A percentile compares a stretch with the other conserved stretches of the same genome.
Evolutionary conservation across 2,329 filamentous ascomycete species (phyloP).

Genomic region (Emergomyces orientalis): DNA sequence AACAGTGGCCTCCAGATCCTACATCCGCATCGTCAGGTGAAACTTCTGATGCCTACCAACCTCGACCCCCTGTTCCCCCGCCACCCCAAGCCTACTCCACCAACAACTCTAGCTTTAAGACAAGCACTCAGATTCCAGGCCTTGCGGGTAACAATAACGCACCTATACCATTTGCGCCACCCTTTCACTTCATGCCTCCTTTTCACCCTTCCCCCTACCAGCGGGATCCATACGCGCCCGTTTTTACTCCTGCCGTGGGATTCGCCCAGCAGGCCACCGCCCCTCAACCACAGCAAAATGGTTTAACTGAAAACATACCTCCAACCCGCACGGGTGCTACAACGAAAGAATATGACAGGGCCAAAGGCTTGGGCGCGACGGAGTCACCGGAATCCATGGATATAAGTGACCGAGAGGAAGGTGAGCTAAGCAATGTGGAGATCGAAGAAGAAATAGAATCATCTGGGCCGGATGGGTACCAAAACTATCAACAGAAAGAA

Average conservation of each 20-base stretch:
- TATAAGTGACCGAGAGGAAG: constrained; percentile 55
- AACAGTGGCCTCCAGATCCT: constrained; percentile 28
- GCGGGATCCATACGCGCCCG: constrained; percentile 3
- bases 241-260: constrained; percentile 11
- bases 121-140: constrained; percentile 26
- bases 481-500: background rate
- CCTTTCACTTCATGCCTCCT: constrained; percentile 25
- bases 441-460: constrained; percentile 4
- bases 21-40: constrained; percentile 20
- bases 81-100: constrained; percentile 21
- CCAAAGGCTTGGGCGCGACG: background rate
- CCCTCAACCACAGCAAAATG: background rate
- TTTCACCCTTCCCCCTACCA: constrained; percentile 27
- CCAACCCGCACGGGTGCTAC: background rate
- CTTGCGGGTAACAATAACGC: constrained; percentile 20
- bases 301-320: background rate
- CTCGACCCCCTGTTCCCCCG: constrained; percentile 19
- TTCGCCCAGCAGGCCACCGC: constrained; percentile 13
- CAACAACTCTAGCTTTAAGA: constrained; percentile 19
- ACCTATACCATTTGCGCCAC: constrained; percentile 24
- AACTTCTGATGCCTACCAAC: constrained; percentile 21
- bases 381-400: constrained; percentile 19
- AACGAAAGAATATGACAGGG: background rate
- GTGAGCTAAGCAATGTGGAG: constrained; percentile 65
- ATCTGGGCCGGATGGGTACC: constrained; percentile 4